Evolutionary conservation across 768 basidiomycete species (phyloP).

Genomic region (Suillus bovinus): DNA sequence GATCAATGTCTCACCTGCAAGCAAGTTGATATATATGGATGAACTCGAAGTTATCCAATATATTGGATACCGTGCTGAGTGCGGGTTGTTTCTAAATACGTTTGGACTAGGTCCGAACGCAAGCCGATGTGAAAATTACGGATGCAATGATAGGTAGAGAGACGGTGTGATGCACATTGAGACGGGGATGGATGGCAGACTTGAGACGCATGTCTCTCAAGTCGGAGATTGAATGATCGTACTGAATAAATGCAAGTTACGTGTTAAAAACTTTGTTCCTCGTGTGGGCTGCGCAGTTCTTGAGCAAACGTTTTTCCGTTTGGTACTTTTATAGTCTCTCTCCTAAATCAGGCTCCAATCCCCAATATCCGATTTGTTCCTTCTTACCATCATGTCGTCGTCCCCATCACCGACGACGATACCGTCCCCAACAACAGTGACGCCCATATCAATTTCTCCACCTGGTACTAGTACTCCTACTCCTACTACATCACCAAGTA

Average conservation of each 20-base stretch:
- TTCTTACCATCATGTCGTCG: conserved; percentile 19
- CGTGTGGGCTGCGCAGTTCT: neutral
- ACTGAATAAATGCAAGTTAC: too few species aligned
- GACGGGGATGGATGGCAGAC: too few species aligned
- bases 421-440: neutral
- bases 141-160: too few species aligned
- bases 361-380: neutral
- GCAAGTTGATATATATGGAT: too few species aligned
- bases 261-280: too few species aligned
- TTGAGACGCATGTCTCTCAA: too few species aligned
- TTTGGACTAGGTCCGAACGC: too few species aligned
- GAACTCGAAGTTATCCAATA: too few species aligned
- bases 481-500: neutral
- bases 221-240: too few species aligned
- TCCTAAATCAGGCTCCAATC: neutral
- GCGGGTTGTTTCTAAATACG: neutral
- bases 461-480: neutral
- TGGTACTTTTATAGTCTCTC: neutral
- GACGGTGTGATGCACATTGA: too few species aligned
- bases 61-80: too few species aligned
- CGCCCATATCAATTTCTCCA: neutral
- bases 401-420: neutral
- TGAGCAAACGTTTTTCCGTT: neutral
- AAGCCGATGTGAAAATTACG: neutral
- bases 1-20: too few species aligned